Base-by-base conservation (phyloP, 179 eudicot species). In the Drosera spatulata region DNA sequence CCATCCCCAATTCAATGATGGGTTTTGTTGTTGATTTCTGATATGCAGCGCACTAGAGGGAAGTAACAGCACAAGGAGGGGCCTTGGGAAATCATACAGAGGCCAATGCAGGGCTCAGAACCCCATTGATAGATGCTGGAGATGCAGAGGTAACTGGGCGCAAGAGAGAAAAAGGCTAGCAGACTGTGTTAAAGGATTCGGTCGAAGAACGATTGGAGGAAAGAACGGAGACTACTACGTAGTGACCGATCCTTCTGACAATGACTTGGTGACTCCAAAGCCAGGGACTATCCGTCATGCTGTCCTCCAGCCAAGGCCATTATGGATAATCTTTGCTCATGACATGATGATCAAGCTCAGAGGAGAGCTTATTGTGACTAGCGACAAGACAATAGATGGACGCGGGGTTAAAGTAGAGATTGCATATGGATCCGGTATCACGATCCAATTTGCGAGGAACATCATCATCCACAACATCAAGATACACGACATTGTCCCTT, bases 331-430 rank as follows among this genome's bases (percentile, higher is more conserved):
- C 37, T 93, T 93, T 56, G 62, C 59, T 0, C 3, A 37, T 1
- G 60, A 62, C 72, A 93, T 93, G 96, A 60, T 3, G 5, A 86
- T 93, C 37, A 76, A 49, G 53, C 64, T 93, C 2, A 61, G 66
- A 7, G 78, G 67, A 9, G 99, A 93, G 69, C 64, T 93, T 40
- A 62, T 93, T 11, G 71, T 91, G 67, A 66, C 69, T 6, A 64
- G 90, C 13, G 61, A 89, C 79, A 93, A 93, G 80, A 93, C 99
- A 0, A 86, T 93, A 12, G 99, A 93, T 41, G 99, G 85, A 0
- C 86, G 99, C 3, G 96, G 99, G 0, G 72, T 55, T 8, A 58
- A 59, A 3, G 82, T 93, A n/a, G 67, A 75, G 11, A 86, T 93
- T 10, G 72, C 88, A 8, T 12, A 69, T 7, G 99, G 99, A 6